phyloP scores from a whole-genome alignment of 164 flowering plant genomes.

The Tinospora cordifolia region DNA sequence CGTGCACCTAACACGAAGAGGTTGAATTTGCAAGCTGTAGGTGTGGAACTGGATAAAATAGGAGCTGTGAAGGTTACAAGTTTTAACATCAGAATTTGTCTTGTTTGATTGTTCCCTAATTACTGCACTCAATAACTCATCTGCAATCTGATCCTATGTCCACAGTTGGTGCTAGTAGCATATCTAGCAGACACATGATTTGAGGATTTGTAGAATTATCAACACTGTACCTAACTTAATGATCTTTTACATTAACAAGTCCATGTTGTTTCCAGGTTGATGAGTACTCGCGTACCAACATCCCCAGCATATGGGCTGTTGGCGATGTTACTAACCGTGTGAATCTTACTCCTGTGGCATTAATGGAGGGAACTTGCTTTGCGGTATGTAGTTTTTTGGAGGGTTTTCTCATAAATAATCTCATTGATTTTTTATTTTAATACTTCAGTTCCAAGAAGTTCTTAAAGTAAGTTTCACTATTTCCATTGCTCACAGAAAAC shows the following conservation, averaged over 20 bases:
- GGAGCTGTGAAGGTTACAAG: conserved; percentile 81
- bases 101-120: neutral
- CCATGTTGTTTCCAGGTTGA: conserved; percentile 51
- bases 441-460: neutral
- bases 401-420: neutral
- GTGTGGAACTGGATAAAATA: conserved; percentile 66
- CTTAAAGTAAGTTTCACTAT: conserved; percentile 3
- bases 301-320: conserved; percentile 94
- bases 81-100: conserved; percentile 4
- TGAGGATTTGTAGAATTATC: neutral
- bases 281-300: conserved; percentile 68
- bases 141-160: neutral
- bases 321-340: conserved; percentile 93
- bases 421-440: conserved; percentile 1
- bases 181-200: neutral
- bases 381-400: conserved; percentile 19
- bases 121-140: neutral
- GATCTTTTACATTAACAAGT: neutral
- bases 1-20: conserved; percentile 82
- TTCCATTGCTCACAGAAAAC: conserved; percentile 54
- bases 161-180: neutral
- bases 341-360: conserved; percentile 86
- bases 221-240: neutral
- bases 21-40: conserved; percentile 77
- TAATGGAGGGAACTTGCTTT: conserved; percentile 68